These are phyloP conservation scores for Dorcoceras hygrometricum DNA, from an alignment of 257 asterid species.

Conservation along the genomic window DNA sequence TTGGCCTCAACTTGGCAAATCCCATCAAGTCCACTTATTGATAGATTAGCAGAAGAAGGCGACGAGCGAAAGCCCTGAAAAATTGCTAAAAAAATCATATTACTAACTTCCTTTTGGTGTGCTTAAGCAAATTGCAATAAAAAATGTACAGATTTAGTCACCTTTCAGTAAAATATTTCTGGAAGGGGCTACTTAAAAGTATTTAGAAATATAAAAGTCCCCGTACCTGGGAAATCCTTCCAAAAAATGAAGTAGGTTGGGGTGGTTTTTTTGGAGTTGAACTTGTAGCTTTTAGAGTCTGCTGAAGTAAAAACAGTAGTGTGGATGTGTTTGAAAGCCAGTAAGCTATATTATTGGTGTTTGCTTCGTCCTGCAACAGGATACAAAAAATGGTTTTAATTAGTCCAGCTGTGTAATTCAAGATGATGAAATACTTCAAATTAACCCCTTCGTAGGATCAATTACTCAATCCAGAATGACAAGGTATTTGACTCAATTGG, in stretches of 20 bases:
- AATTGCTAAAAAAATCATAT: conserved; percentile 1
- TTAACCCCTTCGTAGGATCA: too few relatives aligned
- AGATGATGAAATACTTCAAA: conserved; percentile 15
- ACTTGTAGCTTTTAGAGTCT: conserved; percentile 47
- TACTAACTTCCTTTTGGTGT: not conserved
- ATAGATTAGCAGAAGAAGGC: conserved; percentile 57
- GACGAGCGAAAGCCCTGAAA: conserved; percentile 67
- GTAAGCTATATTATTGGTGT: conserved; percentile 59
- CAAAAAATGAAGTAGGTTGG: conserved; percentile 72
- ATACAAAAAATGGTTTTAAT: conserved; percentile 13
- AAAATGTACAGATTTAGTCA: conserved; percentile 18
- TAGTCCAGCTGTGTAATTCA: conserved; percentile 2
- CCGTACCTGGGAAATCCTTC: conserved; percentile 70
- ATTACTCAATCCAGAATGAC: not conserved
- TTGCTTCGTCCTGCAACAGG: conserved; percentile 60
- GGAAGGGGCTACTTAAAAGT: not conserved
- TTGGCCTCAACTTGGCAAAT: conserved; percentile 76
- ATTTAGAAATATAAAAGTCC: conserved; percentile 13
- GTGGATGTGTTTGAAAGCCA: conserved; percentile 87
- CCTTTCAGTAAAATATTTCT: conserved; percentile 12
- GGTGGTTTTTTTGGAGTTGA: conserved; percentile 53
- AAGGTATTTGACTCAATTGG: not conserved
- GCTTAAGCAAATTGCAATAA: conserved; percentile 13
- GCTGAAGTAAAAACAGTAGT: conserved; percentile 66
- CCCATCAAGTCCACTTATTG: conserved; percentile 64